These are phyloP conservation scores for Nakazawaea peltata DNA, from an alignment of 805 yeast species.

Conservation along the genomic window DNA sequence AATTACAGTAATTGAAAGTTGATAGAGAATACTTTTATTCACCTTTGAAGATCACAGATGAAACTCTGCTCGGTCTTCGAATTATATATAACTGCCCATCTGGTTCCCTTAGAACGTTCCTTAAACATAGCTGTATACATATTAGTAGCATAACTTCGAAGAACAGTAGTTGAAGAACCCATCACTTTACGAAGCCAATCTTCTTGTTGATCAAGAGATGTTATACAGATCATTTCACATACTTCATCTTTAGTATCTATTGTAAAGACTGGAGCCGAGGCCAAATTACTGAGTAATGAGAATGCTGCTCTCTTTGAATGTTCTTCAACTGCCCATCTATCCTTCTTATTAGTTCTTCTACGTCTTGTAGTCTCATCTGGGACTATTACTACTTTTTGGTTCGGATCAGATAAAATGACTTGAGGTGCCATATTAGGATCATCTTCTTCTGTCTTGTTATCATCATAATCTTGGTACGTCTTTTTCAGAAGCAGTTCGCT, in stretches of 20 bases:
- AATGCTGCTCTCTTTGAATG: constrained; percentile 57
- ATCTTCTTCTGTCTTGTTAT: constrained; percentile 10
- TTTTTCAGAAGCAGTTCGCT: too few species aligned
- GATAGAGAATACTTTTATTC: too few species aligned
- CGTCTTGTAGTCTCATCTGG: constrained; percentile 73
- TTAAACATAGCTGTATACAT: constrained; percentile 66
- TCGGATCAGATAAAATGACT: constrained; percentile 21
- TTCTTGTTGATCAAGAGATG: constrained; percentile 68
- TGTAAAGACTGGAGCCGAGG: constrained; percentile 64
- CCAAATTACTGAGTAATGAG: constrained; percentile 42
- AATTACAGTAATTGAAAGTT: too few species aligned
- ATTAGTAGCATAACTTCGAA: constrained; percentile 70
- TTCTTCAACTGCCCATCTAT: constrained; percentile 71
- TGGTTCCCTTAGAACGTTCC: constrained; percentile 64
- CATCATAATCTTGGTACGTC: background rate
- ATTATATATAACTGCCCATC: constrained; percentile 71
- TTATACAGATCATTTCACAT: constrained; percentile 71
- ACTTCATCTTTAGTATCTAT: constrained; percentile 77
- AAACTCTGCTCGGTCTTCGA: constrained; percentile 69
- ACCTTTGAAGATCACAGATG: constrained; percentile 56
- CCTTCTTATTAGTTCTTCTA: constrained; percentile 66
- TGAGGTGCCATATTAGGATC: constrained; percentile 11
- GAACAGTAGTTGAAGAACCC: constrained; percentile 70
- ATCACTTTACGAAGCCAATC: constrained; percentile 83
- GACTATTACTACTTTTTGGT: constrained; percentile 62